Evolutionary conservation across 495 filamentous ascomycete genomes (phyloP).

Genomic region (Lasiosphaeris hirsuta): DNA sequence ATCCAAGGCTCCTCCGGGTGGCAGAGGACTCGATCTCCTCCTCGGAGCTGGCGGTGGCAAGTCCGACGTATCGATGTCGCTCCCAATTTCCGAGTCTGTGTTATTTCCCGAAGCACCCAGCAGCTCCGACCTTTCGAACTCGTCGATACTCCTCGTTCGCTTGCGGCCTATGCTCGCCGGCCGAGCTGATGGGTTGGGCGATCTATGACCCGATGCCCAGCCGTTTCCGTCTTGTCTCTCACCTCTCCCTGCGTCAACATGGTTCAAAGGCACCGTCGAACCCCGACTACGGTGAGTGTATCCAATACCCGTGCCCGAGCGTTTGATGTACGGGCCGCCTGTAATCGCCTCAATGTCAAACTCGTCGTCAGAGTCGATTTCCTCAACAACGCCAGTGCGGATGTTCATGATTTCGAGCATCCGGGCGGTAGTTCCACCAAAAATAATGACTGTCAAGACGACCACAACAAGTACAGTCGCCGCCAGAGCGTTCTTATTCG

Average conservation of each 20-base stretch:
- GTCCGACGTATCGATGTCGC: conserved; percentile 64
- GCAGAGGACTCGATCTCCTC: conserved; percentile 56
- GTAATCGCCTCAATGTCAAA: conserved; percentile 91
- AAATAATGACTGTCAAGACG: conserved; percentile 96
- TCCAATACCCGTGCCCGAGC: conserved; percentile 64
- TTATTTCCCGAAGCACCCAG: conserved; percentile 56
- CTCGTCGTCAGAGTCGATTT: conserved; percentile 95
- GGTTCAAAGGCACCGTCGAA: conserved; percentile 53
- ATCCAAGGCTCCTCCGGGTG: conserved; percentile 20
- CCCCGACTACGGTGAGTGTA: conserved; percentile 52
- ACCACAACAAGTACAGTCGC: conserved; percentile 96
- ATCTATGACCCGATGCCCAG: conserved; percentile 54
- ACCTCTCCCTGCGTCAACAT: conserved; percentile 38
- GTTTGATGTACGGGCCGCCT: conserved; percentile 71
- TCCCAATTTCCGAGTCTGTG: conserved; percentile 58
- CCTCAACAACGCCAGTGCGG: conserved; percentile 90
- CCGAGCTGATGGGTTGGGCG: conserved; percentile 38
- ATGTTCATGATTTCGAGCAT: conserved; percentile 97
- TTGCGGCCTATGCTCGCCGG: conserved; percentile 50
- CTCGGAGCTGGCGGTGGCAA: conserved; percentile 50
- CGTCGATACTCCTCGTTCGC: conserved; percentile 36
- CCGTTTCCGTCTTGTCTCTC: conserved; percentile 31
- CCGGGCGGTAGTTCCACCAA: conserved; percentile 95
- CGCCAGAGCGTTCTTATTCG: conserved; percentile 72
- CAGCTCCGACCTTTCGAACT: conserved; percentile 65